Evolutionary conservation across 148 eudicot species (phyloP).

Genomic region (Chenopodium formosanum): DNA sequence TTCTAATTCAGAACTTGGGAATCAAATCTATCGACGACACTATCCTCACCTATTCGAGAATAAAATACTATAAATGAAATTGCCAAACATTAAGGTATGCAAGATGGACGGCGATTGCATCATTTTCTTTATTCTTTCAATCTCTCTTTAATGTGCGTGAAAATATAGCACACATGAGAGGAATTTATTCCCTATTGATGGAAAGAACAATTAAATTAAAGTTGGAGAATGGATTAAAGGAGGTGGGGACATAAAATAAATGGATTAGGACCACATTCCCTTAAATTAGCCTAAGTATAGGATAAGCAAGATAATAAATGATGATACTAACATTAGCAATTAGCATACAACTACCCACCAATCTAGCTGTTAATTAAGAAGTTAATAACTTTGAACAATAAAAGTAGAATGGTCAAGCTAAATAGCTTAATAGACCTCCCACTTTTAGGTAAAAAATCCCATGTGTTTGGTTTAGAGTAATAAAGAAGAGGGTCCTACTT

Average conservation of each 20-base stretch:
- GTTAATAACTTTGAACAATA: not conserved
- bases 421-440: not conserved
- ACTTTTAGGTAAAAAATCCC: not conserved
- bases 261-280: slow-evolving; percentile 22
- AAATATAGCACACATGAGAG: slow-evolving; percentile 10
- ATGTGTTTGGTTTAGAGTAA: slow-evolving; percentile 17
- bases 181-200: slow-evolving; percentile 18
- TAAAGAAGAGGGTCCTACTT: slow-evolving; percentile 8
- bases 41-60: too few relatives aligned
- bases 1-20: too few relatives aligned
- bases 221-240: not conserved
- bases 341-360: slow-evolving; percentile 27
- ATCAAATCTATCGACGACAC: too few relatives aligned
- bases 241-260: not conserved
- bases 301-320: slow-evolving; percentile 18
- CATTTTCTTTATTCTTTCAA: not conserved
- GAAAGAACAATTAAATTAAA: not conserved
- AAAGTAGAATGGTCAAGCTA: not conserved
- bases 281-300: not conserved
- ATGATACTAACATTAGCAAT: slow-evolving; percentile 22
- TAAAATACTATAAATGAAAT: too few relatives aligned
- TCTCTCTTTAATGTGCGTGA: not conserved
- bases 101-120: not conserved
- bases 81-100: not conserved
- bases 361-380: not conserved